Conservation (phyloP, 2,329 filamentous ascomycete genomes). For the Colletotrichum lini region DNA sequence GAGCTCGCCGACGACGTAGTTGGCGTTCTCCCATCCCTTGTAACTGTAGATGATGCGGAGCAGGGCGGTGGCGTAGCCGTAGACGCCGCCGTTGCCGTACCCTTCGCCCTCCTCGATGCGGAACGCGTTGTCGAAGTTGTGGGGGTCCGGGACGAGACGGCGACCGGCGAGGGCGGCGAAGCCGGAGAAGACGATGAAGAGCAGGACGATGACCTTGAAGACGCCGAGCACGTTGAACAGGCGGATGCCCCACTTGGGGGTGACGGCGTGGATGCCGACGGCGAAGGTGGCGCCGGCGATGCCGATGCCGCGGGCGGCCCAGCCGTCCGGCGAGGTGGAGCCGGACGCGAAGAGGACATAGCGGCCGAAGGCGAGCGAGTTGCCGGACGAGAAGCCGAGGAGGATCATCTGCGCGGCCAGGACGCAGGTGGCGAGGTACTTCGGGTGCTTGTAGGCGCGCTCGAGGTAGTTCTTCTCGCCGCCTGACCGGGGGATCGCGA, state of each 20-base stretch:
- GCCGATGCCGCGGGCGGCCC: constrained; percentile 70
- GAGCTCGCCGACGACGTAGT: constrained; percentile 73
- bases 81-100: constrained; percentile 64
- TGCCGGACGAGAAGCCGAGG: constrained; percentile 72
- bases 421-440: constrained; percentile 71
- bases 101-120: constrained; percentile 58
- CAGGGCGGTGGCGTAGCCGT: constrained; percentile 70
- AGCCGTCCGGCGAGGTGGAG: constrained; percentile 62
- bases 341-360: constrained; percentile 71
- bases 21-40: constrained; percentile 76
- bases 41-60: constrained; percentile 73
- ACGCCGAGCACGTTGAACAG: constrained; percentile 72
- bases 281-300: constrained; percentile 69
- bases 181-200: constrained; percentile 74
- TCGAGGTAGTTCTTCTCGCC: constrained; percentile 79
- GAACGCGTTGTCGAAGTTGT: constrained; percentile 72
- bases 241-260: constrained; percentile 71
- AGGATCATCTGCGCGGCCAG: constrained; percentile 74
- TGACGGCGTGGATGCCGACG: constrained; percentile 64
- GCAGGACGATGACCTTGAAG: constrained; percentile 72
- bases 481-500: constrained; percentile 73
- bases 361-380: constrained; percentile 70
- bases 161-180: constrained; percentile 69
- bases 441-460: constrained; percentile 71
- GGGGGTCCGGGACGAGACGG: constrained; percentile 62